phyloP scores from a whole-genome alignment of 75 land plant species.

The Cryptomeria japonica region DNA sequence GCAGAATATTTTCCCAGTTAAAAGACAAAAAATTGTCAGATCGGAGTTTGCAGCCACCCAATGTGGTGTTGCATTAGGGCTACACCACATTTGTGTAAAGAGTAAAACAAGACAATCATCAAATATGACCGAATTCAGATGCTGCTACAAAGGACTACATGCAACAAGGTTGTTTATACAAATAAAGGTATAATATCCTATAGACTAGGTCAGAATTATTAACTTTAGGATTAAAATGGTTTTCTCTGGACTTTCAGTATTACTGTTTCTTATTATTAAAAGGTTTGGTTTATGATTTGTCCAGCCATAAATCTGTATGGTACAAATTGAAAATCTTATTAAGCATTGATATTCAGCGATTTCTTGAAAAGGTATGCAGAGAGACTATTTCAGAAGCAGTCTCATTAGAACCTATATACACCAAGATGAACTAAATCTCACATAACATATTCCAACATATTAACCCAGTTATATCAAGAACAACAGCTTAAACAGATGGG shows the following conservation, averaged over 20 bases:
- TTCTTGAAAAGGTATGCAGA: not conserved
- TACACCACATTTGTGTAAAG: not conserved
- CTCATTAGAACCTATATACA: not conserved
- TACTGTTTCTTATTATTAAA: not conserved
- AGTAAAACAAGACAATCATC: not conserved
- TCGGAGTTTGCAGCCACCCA: not conserved
- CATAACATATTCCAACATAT: no score
- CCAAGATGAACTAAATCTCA: no score
- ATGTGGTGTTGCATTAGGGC: not conserved
- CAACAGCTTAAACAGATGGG: no score
- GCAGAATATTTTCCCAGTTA: not conserved
- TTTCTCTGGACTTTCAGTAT: not conserved
- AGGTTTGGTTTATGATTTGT: not conserved
- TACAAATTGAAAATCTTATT: not conserved
- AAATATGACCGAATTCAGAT: not conserved
- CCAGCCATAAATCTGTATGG: no score
- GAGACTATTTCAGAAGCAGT: not conserved
- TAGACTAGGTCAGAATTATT: not conserved
- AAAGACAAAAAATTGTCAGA: not conserved
- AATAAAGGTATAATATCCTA: not conserved
- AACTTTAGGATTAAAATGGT: not conserved
- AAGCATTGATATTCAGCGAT: not conserved
- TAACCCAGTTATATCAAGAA: no score
- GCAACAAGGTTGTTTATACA: not conserved
- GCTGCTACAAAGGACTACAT: not conserved